Evolutionary conservation across 805 yeast genomes (phyloP), one percentile per base, ranked within the genome.

Genomic region (Maudiozyma bulderi): DNA sequence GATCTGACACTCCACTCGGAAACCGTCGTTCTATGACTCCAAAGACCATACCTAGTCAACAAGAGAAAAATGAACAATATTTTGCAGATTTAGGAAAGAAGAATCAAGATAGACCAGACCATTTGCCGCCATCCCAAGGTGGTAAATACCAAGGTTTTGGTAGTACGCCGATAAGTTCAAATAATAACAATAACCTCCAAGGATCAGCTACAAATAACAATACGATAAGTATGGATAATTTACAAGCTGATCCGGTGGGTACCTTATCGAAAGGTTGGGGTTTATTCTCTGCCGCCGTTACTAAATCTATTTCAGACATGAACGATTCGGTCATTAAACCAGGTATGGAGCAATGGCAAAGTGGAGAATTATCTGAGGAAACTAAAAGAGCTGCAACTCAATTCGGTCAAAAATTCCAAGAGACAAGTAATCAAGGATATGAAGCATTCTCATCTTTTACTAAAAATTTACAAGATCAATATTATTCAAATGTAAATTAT

Each of bases 111-210:
- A 78, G 95, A 65, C 86, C 97, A 2, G 87, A 77, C 1, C 71
- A 84, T 64, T 63, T 88, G 46, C 95, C 91, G 2, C 98, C 98
- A 32, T 84, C 91, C 11, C 88, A 90, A 68, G 98, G 98, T 53
- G 98, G 97, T 46, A 85, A 82, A 63, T 90, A 82, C 64, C 82
- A 80, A 53, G 98, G 98, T 1, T 90, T 91, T 69, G 98, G 98
- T 37, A 86, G 81, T 57, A 77, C 88, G 0, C 87, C 90, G 4
- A 56, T 55, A 9, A 61, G 57, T 44, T 40, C 56, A 39, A 43
- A 54, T 51, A 52, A 50, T 47, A 44, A 53, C 31, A 34, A 35
- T 8, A 30, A 11, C 9, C 4, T 3, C 11, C 35, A 40, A 4
- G 20, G 35, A 15, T 41, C 40, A 4, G 45, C 39, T 30, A 37